phyloP scores from a whole-genome alignment of 371 early-diverging fungal species.

The Rhizopus arrhizus region DNA sequence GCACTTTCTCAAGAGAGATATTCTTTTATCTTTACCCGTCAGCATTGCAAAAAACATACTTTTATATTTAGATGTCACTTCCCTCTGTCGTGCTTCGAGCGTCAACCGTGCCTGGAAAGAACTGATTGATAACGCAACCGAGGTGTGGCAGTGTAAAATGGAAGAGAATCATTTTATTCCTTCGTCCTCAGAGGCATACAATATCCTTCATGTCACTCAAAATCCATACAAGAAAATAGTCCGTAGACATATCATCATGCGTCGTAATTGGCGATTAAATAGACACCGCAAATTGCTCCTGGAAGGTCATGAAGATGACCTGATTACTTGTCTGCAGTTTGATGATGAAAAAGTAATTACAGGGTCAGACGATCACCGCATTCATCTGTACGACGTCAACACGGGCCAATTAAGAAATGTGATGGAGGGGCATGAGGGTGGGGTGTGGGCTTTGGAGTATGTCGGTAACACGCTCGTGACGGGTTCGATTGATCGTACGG shows the following conservation, averaged over 20 bases:
- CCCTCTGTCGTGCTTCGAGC: conserved; percentile 80
- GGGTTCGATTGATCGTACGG: conserved; percentile 97
- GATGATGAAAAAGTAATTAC: conserved; percentile 90
- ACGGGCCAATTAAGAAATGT: conserved; percentile 72
- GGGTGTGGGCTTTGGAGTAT: conserved; percentile 97
- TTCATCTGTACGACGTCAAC: conserved; percentile 84
- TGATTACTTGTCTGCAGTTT: conserved; percentile 95
- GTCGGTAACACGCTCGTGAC: conserved; percentile 87
- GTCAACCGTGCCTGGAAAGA: conserved; percentile 79
- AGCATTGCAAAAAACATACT: conserved; percentile 79
- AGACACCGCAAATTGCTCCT: conserved; percentile 73
- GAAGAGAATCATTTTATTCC: conserved; percentile 51
- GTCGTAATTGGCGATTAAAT: conserved; percentile 84
- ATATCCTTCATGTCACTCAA: conserved; percentile 18
- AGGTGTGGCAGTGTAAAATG: conserved; percentile 63
- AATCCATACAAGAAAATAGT: conserved; percentile 77
- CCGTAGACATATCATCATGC: conserved; percentile 74
- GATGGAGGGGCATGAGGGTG: conserved; percentile 94
- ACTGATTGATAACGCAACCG: conserved; percentile 75
- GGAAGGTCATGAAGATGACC: conserved; percentile 75
- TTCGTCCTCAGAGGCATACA: conserved; percentile 3
- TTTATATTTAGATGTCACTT: conserved; percentile 74
- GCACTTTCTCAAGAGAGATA: conserved; percentile 86
- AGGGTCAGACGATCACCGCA: conserved; percentile 85
- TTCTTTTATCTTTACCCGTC: conserved; percentile 76